Evolutionary conservation across 1,284 basidiomycete genomes (phyloP).

Genomic region (Trametes sp.): DNA sequence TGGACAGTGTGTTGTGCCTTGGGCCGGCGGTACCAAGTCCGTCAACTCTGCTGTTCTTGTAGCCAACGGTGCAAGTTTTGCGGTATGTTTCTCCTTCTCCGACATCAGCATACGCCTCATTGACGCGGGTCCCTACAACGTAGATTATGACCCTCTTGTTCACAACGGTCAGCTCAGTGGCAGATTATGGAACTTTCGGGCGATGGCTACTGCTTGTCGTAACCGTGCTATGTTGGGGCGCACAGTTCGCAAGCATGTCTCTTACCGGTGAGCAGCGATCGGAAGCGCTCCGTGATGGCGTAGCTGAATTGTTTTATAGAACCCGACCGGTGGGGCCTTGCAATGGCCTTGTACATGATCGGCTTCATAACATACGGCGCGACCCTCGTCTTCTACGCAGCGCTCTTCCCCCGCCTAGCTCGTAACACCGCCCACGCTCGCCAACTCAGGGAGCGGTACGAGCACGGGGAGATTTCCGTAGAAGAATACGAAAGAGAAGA

Average conservation of each 20-base stretch:
- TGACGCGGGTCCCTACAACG: background rate
- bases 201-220: conserved; percentile 78
- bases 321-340: conserved; percentile 74
- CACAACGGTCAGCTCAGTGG: conserved; percentile 81
- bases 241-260: conserved; percentile 80
- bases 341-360: conserved; percentile 83
- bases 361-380: conserved; percentile 81
- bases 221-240: conserved; percentile 80
- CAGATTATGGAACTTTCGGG: conserved; percentile 83
- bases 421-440: conserved; percentile 79
- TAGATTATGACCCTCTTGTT: conserved; percentile 82
- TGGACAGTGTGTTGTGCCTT: conserved; percentile 78
- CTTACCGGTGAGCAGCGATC: conserved; percentile 60
- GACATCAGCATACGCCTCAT: conserved; percentile 12
- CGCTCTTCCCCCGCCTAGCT: conserved; percentile 83
- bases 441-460: conserved; percentile 61
- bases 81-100: conserved; percentile 50
- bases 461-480: conserved; percentile 61
- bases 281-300: background rate
- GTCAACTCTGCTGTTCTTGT: conserved; percentile 79
- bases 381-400: conserved; percentile 83
- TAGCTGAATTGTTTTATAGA: conserved; percentile 43
- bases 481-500: conserved; percentile 80
- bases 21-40: conserved; percentile 71
- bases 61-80: conserved; percentile 80